Conservation (phyloP, 306 rosid genomes). For the Lagenaria siceraria region DNA sequence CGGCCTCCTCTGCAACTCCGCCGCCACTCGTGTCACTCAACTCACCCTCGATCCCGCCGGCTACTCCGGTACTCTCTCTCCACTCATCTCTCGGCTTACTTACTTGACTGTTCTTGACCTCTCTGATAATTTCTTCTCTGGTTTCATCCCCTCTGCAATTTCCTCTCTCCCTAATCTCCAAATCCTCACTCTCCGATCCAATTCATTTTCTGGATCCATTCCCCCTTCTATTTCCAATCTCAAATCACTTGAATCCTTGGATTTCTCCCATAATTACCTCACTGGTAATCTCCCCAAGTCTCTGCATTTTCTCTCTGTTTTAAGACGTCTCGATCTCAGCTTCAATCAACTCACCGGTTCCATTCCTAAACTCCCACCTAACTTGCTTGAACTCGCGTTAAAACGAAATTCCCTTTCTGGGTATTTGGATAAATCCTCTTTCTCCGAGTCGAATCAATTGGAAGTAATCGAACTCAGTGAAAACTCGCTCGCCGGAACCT, state of each 20-base stretch:
- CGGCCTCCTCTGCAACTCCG: slow-evolving; percentile 56
- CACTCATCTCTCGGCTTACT: slow-evolving; percentile 50
- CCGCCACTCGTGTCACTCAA: slow-evolving; percentile 50
- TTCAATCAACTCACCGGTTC: slow-evolving; percentile 52
- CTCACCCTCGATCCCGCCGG: slow-evolving; percentile 83
- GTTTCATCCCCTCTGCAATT: slow-evolving; percentile 54
- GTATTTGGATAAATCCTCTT: slow-evolving; percentile 30
- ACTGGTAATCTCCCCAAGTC: slow-evolving; percentile 42
- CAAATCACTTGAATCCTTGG: slow-evolving; percentile 44
- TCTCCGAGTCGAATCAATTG: slow-evolving; percentile 30
- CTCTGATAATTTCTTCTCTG: slow-evolving; percentile 53
- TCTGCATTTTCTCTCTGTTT: slow-evolving; percentile 23
- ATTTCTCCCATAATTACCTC: slow-evolving; percentile 43
- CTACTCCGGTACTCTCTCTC: slow-evolving; percentile 63
- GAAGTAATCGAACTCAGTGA: slow-evolving; percentile 77
- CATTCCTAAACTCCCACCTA: slow-evolving; percentile 49
- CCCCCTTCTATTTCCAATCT: slow-evolving; percentile 39
- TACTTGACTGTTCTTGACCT: slow-evolving; percentile 49
- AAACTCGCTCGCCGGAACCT: slow-evolving; percentile 35
- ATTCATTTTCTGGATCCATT: slow-evolving; percentile 45
- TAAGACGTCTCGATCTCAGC: slow-evolving; percentile 62
- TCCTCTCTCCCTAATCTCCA: slow-evolving; percentile 53
- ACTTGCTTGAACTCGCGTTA: slow-evolving; percentile 52
- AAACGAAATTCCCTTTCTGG: slow-evolving; percentile 57
- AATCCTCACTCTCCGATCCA: slow-evolving; percentile 54